These are phyloP conservation scores for Myxozyma sirexii DNA, from an alignment of 805 yeast genomes.

Conservation along the genomic window DNA sequence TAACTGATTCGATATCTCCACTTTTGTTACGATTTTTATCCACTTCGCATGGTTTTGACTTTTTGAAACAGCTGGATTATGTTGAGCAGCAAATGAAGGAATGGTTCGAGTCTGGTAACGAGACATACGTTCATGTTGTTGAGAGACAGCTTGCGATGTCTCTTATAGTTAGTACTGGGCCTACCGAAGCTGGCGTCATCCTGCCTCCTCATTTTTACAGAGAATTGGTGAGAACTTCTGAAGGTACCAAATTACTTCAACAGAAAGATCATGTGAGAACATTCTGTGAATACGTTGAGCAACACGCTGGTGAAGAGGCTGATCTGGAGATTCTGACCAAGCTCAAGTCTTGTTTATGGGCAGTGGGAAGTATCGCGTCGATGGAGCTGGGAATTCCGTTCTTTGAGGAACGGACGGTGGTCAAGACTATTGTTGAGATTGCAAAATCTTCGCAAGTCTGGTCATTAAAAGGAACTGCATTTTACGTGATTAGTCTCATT, in stretches of 20 bases:
- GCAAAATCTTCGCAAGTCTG: constrained; percentile 53
- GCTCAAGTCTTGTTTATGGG: constrained; percentile 81
- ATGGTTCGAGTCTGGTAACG: constrained; percentile 55
- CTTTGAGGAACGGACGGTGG: constrained; percentile 54
- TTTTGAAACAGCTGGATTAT: constrained; percentile 60
- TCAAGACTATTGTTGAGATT: constrained; percentile 57
- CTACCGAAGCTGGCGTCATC: not conserved
- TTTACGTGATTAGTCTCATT: constrained; percentile 73
- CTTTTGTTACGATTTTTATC: constrained; percentile 66
- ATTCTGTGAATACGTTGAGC: constrained; percentile 39
- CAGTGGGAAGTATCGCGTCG: constrained; percentile 80
- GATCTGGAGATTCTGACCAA: constrained; percentile 48
- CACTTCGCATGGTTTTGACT: constrained; percentile 68
- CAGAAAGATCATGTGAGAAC: constrained; percentile 48
- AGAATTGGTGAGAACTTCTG: constrained; percentile 75
- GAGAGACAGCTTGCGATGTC: constrained; percentile 32
- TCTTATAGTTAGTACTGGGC: not conserved
- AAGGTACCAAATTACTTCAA: constrained; percentile 68
- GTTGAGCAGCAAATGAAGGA: constrained; percentile 65
- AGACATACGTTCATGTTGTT: constrained; percentile 33
- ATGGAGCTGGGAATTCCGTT: constrained; percentile 67
- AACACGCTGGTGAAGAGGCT: constrained; percentile 33
- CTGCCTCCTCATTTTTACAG: constrained; percentile 75
- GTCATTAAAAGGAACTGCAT: constrained; percentile 74
- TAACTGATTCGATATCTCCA: constrained; percentile 56